These are phyloP conservation scores for Ploettnerulaceae sp. DNA, from an alignment of 2,329 filamentous ascomycete species.

Conservation along the genomic window DNA sequence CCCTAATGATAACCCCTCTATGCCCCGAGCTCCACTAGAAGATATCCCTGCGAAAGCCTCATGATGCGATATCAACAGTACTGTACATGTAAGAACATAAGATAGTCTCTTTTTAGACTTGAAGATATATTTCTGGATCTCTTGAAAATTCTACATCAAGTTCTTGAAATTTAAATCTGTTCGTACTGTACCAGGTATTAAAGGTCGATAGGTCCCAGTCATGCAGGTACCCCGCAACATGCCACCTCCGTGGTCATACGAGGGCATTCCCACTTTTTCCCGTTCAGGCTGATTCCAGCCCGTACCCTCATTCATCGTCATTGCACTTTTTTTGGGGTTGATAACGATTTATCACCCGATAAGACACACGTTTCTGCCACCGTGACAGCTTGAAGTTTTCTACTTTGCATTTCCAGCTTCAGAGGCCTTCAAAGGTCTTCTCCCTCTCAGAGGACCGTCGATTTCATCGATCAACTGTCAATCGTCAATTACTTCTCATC, in stretches of 20 bases:
- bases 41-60: too few species aligned
- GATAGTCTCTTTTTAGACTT: too few species aligned
- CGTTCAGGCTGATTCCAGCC: constrained; percentile 2
- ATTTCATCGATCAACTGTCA: too few species aligned
- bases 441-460: not conserved
- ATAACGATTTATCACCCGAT: constrained; percentile 1
- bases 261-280: constrained; percentile 8
- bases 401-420: not conserved
- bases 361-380: constrained; percentile 1
- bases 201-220: too few species aligned
- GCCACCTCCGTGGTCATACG: constrained; percentile 11
- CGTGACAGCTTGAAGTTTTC: not conserved
- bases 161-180: too few species aligned
- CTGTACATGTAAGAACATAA: too few species aligned
- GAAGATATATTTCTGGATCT: too few species aligned
- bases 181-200: too few species aligned
- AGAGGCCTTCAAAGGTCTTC: not conserved
- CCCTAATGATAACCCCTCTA: too few species aligned
- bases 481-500: not conserved
- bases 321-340: not conserved
- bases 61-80: too few species aligned
- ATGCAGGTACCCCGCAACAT: constrained; percentile 12
- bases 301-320: constrained; percentile 6
- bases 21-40: too few species aligned
- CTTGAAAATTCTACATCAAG: too few species aligned